Evolutionary conservation across 768 basidiomycete genomes (phyloP).

Genomic region (Chalciporus pseudorubinellus): DNA sequence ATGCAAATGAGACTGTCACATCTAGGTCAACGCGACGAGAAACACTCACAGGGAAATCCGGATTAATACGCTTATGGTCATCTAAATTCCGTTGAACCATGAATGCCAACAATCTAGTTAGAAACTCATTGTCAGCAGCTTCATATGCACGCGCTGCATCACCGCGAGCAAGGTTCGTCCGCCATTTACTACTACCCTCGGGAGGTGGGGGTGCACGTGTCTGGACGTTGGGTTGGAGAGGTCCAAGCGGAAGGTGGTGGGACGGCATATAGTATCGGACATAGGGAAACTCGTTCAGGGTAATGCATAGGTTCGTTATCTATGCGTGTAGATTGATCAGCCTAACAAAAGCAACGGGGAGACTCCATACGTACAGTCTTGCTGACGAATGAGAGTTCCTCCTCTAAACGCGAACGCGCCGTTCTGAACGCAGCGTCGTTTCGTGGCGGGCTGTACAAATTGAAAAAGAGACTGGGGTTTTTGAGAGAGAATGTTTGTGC

Average conservation of each 20-base stretch:
- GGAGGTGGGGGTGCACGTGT: slow-evolving; percentile 65
- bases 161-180: slow-evolving; percentile 77
- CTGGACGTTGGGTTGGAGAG: slow-evolving; percentile 65
- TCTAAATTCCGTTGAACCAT: slow-evolving; percentile 84
- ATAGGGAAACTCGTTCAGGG: slow-evolving; percentile 87
- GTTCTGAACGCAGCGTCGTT: slow-evolving; percentile 62
- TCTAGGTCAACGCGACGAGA: background rate
- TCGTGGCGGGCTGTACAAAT: slow-evolving; percentile 82
- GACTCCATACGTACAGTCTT: slow-evolving; percentile 49
- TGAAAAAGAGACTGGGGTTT: slow-evolving; percentile 80
- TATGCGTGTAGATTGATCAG: slow-evolving; percentile 25
- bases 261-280: slow-evolving; percentile 90
- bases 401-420: slow-evolving; percentile 76
- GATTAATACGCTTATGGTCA: slow-evolving; percentile 80
- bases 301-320: slow-evolving; percentile 89
- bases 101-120: slow-evolving; percentile 79
- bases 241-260: slow-evolving; percentile 79
- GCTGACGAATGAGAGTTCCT: slow-evolving; percentile 76
- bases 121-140: slow-evolving; percentile 69
- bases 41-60: slow-evolving; percentile 78
- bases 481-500: slow-evolving; percentile 81
- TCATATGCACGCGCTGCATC: slow-evolving; percentile 66
- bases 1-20: slow-evolving; percentile 1
- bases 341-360: background rate
- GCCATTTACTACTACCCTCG: slow-evolving; percentile 69